Conservation (phyloP, 176 grass and related monocot species). For the Echinochloa phyllopogon region DNA sequence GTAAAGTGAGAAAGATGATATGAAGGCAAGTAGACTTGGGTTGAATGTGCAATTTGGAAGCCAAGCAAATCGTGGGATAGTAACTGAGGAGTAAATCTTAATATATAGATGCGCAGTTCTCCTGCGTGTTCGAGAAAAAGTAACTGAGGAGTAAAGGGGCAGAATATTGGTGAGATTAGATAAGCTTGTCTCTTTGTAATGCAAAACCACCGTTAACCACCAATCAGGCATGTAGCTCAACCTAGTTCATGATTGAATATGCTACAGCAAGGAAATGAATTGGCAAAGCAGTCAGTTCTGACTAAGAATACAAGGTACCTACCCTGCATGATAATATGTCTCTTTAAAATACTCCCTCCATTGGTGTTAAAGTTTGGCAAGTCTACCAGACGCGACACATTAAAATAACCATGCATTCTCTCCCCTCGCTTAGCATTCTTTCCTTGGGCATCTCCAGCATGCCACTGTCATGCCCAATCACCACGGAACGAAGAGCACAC, state of each 20-base stretch:
- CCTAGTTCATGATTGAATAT: conserved; percentile 11
- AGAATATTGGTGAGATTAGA: not conserved
- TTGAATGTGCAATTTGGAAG: not conserved
- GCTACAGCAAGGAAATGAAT: conserved; percentile 14
- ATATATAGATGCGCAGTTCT: no score
- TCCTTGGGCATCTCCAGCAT: no score
- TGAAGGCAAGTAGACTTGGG: not conserved
- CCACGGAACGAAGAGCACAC: no score
- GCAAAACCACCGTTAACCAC: conserved; percentile 29
- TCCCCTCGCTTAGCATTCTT: no score
- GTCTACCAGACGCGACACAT: no score
- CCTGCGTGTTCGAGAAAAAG: no score
- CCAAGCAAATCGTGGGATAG: not conserved
- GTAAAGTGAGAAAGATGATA: not conserved
- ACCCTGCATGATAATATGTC: conserved; percentile 36
- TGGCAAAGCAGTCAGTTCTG: conserved; percentile 11
- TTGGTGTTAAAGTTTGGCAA: no score
- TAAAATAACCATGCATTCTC: no score
- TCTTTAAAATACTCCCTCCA: not conserved
- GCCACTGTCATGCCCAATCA: no score
- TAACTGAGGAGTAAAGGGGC: not conserved
- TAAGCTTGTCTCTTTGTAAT: not conserved
- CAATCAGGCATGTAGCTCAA: conserved; percentile 3
- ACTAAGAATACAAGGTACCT: conserved; percentile 10
- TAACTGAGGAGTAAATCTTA: not conserved